Evolutionary conservation across 2,329 filamentous ascomycete genomes (phyloP), one percentile per base, ranked within the genome.

Genomic region (Colletotrichum falcatum): DNA sequence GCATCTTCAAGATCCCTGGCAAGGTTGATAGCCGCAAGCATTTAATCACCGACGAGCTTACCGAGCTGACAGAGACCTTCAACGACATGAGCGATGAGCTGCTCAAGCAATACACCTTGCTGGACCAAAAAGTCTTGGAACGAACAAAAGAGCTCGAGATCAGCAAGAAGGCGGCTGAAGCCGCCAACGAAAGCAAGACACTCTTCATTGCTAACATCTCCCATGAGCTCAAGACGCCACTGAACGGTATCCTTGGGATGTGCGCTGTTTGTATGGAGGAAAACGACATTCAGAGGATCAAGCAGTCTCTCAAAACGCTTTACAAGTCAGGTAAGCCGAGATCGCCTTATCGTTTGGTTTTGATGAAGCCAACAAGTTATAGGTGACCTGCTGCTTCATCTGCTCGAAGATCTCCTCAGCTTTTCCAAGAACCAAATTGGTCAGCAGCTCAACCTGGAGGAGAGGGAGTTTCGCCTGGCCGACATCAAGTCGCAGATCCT

Each of bases 391-490:
- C 82, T 98, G 9, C 84, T 97, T 2, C 94, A 97, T 77, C 87
- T 98, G 1, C 84, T 98, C 9, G 96, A 96, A 49, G 95, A 98
- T 82, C 85, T 98, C 5, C 83, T 98, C 48, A 97, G 93, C 44
- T 98, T 98, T 81, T 96, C 93, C 77, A 97, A 97, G 81, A 97
- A 98, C 76, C 94, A 97, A 79, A 94, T 97, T 61, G 94, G 94
- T 3, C 93, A 97, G 75, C 90, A 95, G 72, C 83, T 97, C 53
- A 91, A 85, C 49, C 84, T 97, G 1, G 94, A 97, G 75, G 92
- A 97, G 78, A 93, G 89, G 72, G 94, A 97, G 75, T 98, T 98
- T 76, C 86, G 91, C 11, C 78, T 98, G 35, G 90, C 90, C n/a
- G 94, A 98, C 73, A 90, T 97, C 72, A 91, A 91, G 72, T 91